Evolutionary conservation across 176 grass and related monocot genomes (phyloP), one percentile per base, ranked within the genome.

Genomic region (Tillandsia leiboldiana): DNA sequence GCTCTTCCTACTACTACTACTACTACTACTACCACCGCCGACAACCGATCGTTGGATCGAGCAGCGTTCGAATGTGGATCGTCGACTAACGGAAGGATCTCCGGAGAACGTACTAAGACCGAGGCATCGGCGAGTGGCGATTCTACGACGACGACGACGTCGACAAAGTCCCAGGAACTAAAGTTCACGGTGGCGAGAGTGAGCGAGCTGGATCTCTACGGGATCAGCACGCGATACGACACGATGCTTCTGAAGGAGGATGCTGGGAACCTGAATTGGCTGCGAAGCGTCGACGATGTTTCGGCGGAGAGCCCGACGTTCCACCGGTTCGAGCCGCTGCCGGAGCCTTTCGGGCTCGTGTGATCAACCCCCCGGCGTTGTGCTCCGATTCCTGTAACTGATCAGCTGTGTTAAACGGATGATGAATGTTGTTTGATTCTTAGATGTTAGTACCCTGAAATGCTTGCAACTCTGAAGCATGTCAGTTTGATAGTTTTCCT

Each of bases 121-220:
- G 56, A 15, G 8, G 56, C 4, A 9, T 61, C 22, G 56, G 22
- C 1, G 56, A 61, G 10, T 23, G 56, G 56, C 13, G n/a, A 61
- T 61, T 61, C 56, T n/a, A 23, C n/a, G 6, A n/a, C 0, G 11
- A 57, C 13, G 17, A 2, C 24, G 5, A 42, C 33, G 5, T 7
- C 33, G 33, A 42, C 33, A 42, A 42, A 42, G 33, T 6, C 33
- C 33, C 33, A 42, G 11, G 15, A 61, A 18, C 17, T 17, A 8
- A 61, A 61, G 17, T 2, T 18, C 1, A 10, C 22, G 18, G 51
- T 26, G 3, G 47, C 14, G 63, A 57, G 49, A 69, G 15, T 63
- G 2, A 12, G 54, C 9, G 26, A 0, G 51, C 8, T 53, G 57
- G 78, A 86, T 26, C 73, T 75, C 70, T 78, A 81, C 69, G 74